A percentile compares a stretch with the other conserved stretches of the same genome.
Conservation (phyloP, 108 stramenopile genomes). For the Cyclotella atomus region DNA sequence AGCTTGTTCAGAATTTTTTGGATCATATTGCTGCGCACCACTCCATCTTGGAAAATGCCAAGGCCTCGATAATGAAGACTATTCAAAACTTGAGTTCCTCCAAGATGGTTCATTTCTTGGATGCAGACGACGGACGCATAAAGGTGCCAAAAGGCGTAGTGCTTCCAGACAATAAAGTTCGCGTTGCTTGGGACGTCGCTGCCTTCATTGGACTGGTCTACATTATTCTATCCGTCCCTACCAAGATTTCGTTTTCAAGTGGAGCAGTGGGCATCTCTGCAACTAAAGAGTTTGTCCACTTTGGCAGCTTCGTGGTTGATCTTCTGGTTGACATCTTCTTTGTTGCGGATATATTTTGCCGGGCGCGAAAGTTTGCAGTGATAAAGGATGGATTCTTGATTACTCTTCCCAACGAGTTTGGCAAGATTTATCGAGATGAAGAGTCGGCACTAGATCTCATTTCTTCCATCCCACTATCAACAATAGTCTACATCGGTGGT, state of each 20-base stretch:
- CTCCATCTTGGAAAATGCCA: constrained; percentile 16
- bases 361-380: constrained; percentile 38
- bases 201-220: constrained; percentile 24
- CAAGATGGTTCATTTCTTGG: constrained; percentile 56
- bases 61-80: constrained; percentile 45
- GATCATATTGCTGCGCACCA: constrained; percentile 36
- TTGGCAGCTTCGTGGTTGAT: constrained; percentile 29
- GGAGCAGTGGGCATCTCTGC: constrained; percentile 1
- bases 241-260: constrained; percentile 36
- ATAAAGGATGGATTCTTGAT: constrained; percentile 50
- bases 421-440: constrained; percentile 39
- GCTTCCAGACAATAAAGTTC: constrained; percentile 27
- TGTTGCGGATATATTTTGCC: constrained; percentile 37
- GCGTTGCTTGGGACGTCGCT: constrained; percentile 40
- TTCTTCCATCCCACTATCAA: constrained; percentile 27
- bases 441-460: constrained; percentile 24
- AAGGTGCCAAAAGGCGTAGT: constrained; percentile 43
- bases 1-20: constrained; percentile 19
- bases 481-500: constrained; percentile 26
- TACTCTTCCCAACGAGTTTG: constrained; percentile 34
- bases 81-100: constrained; percentile 49
- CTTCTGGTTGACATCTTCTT: constrained; percentile 29
- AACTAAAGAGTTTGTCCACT: not conserved
- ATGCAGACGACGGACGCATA: constrained; percentile 26
- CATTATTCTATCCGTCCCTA: constrained; percentile 33